Base-by-base conservation (phyloP, 1,284 basidiomycete species). In the Entoloma clypeatum region DNA sequence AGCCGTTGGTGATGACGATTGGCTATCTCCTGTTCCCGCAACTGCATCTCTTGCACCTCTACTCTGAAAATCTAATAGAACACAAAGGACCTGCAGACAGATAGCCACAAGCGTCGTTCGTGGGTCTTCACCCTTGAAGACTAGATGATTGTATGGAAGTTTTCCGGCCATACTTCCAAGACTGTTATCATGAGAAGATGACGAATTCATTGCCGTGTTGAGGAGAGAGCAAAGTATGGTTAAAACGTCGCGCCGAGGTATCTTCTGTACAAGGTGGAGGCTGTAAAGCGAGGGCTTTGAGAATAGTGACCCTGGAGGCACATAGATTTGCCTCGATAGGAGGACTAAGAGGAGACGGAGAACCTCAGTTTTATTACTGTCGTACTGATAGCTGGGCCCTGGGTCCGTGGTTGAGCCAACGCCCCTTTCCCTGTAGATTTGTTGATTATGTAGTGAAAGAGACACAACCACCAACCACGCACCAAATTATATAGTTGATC, bases 171-270 rank as follows among this genome's bases (percentile, higher is more conserved):
- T 76, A 35, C 72, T 75, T 44, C 75, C 78, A 40, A 86, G 76
- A 31, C 71, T 75, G 31, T 66, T 69, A 25, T 63, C 66, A 27
- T 60, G 62, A 22, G 66, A 59, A 39, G 67, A 68, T 16, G 76
- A 63, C 1, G 81, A 77, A 57, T 85, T 86, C 69, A 96, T 79
- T 10, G 82, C 79, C 5, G 89, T 93, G 60, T 97, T 97, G 47
- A 97, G 71, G 34, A 94, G 67, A 7, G 92, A 95, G 61, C 93
- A 97, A 5, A 97, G 67, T 9, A 96, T 67, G 1, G 92, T 92
- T 35, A 97, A 72, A 10, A 93, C 82, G 49, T 92, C 77, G 33
- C 89, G 77, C 22, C 90, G 75, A 45, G 86, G 81, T 30, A 83
- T 80, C 51, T 79, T 77, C 60, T 91, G 84, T 8, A 90, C 85